A percentile compares a stretch with the other conserved stretches of the same genome.
These are phyloP conservation scores for Colletotrichum sp. DNA, from an alignment of 2,329 filamentous ascomycete species.

Conservation along the genomic window DNA sequence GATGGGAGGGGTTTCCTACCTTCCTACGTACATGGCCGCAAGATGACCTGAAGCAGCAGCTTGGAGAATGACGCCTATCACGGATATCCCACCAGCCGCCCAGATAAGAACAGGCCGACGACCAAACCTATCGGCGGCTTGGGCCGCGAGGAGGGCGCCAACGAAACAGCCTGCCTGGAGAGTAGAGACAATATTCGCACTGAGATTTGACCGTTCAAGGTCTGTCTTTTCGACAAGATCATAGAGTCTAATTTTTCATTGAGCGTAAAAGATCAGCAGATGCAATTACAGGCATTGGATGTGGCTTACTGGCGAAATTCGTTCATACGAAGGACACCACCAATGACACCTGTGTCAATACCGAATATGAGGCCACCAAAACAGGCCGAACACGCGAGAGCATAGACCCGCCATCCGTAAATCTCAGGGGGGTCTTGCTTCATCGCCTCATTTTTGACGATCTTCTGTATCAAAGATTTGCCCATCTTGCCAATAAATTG, in stretches of 20 bases:
- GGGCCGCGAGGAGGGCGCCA: conserved; percentile 58
- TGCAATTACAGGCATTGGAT: neutral
- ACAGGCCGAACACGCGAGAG: conserved; percentile 19
- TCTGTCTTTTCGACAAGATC: conserved; percentile 1
- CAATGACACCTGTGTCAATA: conserved; percentile 31
- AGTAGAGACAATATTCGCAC: conserved; percentile 42
- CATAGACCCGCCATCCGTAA: conserved; percentile 19
- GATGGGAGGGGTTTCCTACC: conserved; percentile 25
- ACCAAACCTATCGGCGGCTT: conserved; percentile 59
- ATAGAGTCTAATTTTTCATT: conserved; percentile 16
- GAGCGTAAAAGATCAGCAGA: conserved; percentile 21
- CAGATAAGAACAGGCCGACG: conserved; percentile 53
- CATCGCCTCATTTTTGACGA: conserved; percentile 22
- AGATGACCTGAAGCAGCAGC: conserved; percentile 46
- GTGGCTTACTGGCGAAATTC: conserved; percentile 23
- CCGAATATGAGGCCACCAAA: conserved; percentile 24
- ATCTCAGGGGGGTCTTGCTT: conserved; percentile 21
- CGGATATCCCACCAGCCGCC: conserved; percentile 53
- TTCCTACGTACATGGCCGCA: conserved; percentile 61
- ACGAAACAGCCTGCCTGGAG: conserved; percentile 62
- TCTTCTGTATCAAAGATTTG: conserved; percentile 9
- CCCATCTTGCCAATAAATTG: neutral
- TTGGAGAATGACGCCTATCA: conserved; percentile 47
- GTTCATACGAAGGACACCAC: conserved; percentile 28
- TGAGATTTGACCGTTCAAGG: conserved; percentile 16